phyloP scores from a whole-genome alignment of 192 early-diverging fungal species.

The Lunasporangiospora selenospora region DNA sequence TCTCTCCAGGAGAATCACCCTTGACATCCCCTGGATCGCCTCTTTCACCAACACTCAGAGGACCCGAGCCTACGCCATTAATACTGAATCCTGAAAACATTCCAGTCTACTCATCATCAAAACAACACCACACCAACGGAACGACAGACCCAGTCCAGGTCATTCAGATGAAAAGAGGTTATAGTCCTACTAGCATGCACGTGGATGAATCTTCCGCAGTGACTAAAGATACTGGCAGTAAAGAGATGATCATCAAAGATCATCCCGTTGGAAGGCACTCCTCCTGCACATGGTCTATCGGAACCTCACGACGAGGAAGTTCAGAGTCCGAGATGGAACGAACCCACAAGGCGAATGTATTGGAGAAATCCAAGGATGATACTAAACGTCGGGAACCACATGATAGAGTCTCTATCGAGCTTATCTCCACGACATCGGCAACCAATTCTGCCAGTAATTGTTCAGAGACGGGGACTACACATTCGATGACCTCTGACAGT shows the following conservation, averaged over 20 bases:
- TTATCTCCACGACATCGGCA: no score
- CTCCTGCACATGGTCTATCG: neutral
- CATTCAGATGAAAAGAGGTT: neutral
- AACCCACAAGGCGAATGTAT: no score
- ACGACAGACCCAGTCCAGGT: neutral
- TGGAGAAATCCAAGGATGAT: neutral
- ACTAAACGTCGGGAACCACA: neutral
- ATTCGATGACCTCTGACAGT: neutral
- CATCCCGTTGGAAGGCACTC: neutral
- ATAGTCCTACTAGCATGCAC: slow-evolving; percentile 13
- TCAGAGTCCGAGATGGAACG: neutral
- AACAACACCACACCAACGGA: neutral
- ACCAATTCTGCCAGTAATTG: no score
- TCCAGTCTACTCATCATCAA: neutral
- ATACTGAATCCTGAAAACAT: slow-evolving; percentile 14
- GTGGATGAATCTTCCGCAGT: neutral
- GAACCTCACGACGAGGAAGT: slow-evolving; percentile 9
- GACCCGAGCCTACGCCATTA: slow-evolving; percentile 8
- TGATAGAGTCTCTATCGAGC: no score
- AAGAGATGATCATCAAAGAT: neutral
- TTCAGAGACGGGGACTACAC: neutral
- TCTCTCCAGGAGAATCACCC: slow-evolving; percentile 24
- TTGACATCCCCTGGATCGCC: slow-evolving; percentile 29
- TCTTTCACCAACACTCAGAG: slow-evolving; percentile 8
- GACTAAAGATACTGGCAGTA: neutral